These are phyloP conservation scores for Metarhizium robertsii DNA, from an alignment of 2,329 filamentous ascomycete species.

Conservation along the genomic window DNA sequence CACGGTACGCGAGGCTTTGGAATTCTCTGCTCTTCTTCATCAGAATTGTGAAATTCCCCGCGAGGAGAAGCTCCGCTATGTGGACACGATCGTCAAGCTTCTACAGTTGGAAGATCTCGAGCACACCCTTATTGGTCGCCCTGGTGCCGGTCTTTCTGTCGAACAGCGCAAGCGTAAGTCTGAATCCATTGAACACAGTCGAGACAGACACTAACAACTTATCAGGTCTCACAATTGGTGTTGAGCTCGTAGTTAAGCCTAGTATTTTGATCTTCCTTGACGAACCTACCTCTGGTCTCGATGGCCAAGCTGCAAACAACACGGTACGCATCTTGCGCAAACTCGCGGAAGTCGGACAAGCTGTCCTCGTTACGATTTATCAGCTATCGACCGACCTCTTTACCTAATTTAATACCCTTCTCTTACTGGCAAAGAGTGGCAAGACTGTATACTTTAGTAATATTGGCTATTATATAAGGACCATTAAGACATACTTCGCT, in stretches of 20 bases:
- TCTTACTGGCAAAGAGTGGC: slow-evolving; percentile 54
- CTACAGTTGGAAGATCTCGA: slow-evolving; percentile 39
- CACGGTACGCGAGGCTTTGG: slow-evolving; percentile 68
- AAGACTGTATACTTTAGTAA: slow-evolving; percentile 60
- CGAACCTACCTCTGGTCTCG: slow-evolving; percentile 56
- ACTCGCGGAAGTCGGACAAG: slow-evolving; percentile 56
- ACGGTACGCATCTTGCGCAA: slow-evolving; percentile 58
- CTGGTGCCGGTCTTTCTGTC: slow-evolving; percentile 43
- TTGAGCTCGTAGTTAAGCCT: slow-evolving; percentile 53
- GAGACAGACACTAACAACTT: not conserved
- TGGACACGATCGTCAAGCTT: slow-evolving; percentile 66
- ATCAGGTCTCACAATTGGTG: slow-evolving; percentile 41
- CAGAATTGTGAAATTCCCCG: slow-evolving; percentile 56
- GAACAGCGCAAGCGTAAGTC: slow-evolving; percentile 40
- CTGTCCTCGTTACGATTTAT: slow-evolving; percentile 61
- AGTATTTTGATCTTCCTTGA: slow-evolving; percentile 52
- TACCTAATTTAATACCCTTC: slow-evolving; percentile 54
- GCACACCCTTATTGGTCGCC: slow-evolving; percentile 36
- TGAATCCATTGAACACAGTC: not conserved
- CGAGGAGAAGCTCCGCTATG: slow-evolving; percentile 65
- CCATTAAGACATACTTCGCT: slow-evolving; percentile 55
- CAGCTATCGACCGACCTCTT: slow-evolving; percentile 61
- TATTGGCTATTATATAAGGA: slow-evolving; percentile 45
- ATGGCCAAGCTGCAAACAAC: slow-evolving; percentile 58
- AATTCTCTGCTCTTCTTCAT: slow-evolving; percentile 65